Evolutionary conservation across 1,139 yeast species (phyloP), one percentile per base, ranked within the genome.

Genomic region (Geotrichum reessii): DNA sequence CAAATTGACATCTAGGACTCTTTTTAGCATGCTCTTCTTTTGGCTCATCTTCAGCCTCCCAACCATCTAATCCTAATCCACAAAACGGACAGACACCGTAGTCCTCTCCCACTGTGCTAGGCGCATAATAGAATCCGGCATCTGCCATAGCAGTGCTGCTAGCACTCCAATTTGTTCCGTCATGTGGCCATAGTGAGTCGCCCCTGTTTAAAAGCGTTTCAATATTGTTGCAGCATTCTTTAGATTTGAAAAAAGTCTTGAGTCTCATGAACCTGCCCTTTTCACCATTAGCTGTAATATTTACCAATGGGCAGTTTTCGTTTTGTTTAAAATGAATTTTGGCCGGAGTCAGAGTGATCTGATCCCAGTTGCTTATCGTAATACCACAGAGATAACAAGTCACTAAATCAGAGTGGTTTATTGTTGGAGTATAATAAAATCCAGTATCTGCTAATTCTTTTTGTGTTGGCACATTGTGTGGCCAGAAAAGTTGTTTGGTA

Each of bases 11-110:
- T 27, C 71, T 72, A 0, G 77, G 76, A 8, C 76, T 72, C 61
- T 83, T 74, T 42, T 72, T 71, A 31, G 67, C 68, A 56, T 73
- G 76, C 61, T 72, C 76, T 31, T 55, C 63, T 2, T 79, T 62
- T 0, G 95, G 95, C 61, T 81, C 83, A 70, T 89, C 96, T 2
- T 76, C 76, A 0, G 73, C 71, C 63, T 82, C 89, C 96, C 96
- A 89, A 3, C 84, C 85, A 63, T 85, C 89, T 21, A 89, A 74
- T 0, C 84, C 77, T 21, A 84, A 74, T 6, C 81, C 84, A 70
- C 96, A 89, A 66, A 86, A 87, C 62, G 85, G 77, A 66, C 96
- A 89, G 11, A 80, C 77, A 0, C 83, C 87, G 14, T 82, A 73
- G 67, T 87, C 95, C 63, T 85, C 88, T 4, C 71, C 74, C 1